These are phyloP conservation scores for Paramecium sonneborni DNA, from an alignment of 73 alveolate species.

Conservation along the genomic window DNA sequence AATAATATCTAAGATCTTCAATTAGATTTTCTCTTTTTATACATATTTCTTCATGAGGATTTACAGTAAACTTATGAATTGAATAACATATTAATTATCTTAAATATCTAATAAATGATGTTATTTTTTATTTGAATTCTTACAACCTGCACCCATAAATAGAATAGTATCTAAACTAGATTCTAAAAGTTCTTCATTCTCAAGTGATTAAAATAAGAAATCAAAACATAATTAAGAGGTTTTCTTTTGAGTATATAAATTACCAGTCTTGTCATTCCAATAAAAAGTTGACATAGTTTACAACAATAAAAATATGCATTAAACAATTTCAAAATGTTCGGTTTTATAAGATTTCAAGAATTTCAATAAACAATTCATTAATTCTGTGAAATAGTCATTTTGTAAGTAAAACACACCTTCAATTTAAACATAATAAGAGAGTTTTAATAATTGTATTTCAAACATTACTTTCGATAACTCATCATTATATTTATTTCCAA, in stretches of 20 bases:
- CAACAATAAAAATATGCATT: background rate
- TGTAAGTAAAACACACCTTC: background rate
- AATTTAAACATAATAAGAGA: background rate
- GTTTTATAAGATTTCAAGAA: background rate
- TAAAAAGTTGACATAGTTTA: background rate
- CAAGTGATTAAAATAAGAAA: background rate
- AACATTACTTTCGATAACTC: background rate
- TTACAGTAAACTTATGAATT: background rate
- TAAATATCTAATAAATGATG: background rate
- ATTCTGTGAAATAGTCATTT: background rate
- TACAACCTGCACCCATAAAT: background rate
- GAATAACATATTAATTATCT: background rate
- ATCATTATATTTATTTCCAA: background rate
- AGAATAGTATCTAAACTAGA: background rate
- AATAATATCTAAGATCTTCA: background rate
- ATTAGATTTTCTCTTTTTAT: background rate
- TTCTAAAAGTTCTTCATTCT: background rate
- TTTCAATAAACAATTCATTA: background rate
- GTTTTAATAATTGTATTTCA: background rate
- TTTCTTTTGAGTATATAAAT: background rate
- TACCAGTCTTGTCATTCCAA: constrained; percentile 26
- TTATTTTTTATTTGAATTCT: background rate
- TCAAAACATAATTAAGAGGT: background rate
- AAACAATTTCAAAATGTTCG: background rate
- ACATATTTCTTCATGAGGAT: background rate